phyloP scores from a whole-genome alignment of 495 filamentous ascomycete species.

The Penicillium mononematosum region DNA sequence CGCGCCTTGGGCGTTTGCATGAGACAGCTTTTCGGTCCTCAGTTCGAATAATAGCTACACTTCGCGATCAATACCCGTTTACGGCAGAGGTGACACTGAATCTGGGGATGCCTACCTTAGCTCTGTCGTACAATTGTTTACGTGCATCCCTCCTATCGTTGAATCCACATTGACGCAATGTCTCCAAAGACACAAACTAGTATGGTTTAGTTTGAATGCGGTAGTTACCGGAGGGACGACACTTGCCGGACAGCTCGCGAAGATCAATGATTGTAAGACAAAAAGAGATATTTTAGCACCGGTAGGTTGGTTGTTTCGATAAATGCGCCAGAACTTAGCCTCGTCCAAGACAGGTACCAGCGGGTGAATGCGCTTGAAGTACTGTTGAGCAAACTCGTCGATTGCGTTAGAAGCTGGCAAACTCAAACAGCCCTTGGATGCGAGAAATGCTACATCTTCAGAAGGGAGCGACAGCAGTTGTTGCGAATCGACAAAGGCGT shows the following conservation, averaged over 20 bases:
- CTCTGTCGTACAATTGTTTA: conserved; percentile 42
- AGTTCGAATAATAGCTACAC: conserved; percentile 31
- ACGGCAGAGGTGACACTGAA: neutral
- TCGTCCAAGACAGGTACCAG: conserved; percentile 49
- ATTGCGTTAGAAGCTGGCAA: conserved; percentile 39
- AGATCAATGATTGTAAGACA: conserved; percentile 49
- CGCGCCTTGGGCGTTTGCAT: conserved; percentile 42
- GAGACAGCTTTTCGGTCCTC: conserved; percentile 29
- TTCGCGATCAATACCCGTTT: neutral
- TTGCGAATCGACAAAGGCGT: conserved; percentile 35
- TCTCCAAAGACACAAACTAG: conserved; percentile 43
- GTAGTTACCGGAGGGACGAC: neutral
- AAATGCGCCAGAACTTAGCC: conserved; percentile 48
- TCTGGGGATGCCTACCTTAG: conserved; percentile 30
- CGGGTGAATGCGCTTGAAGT: conserved; percentile 51
- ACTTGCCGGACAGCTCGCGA: conserved; percentile 47
- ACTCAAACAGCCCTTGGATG: conserved; percentile 42
- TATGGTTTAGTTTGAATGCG: neutral
- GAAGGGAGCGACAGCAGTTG: conserved; percentile 35
- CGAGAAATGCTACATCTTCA: conserved; percentile 46
- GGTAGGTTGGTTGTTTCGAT: conserved; percentile 10
- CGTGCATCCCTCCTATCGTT: conserved; percentile 41
- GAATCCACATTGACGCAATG: conserved; percentile 46
- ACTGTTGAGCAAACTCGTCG: conserved; percentile 46
- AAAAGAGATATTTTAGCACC: conserved; percentile 41